Base-by-base conservation (phyloP, 306 rosid genomes). In the Clitoria ternatea region DNA sequence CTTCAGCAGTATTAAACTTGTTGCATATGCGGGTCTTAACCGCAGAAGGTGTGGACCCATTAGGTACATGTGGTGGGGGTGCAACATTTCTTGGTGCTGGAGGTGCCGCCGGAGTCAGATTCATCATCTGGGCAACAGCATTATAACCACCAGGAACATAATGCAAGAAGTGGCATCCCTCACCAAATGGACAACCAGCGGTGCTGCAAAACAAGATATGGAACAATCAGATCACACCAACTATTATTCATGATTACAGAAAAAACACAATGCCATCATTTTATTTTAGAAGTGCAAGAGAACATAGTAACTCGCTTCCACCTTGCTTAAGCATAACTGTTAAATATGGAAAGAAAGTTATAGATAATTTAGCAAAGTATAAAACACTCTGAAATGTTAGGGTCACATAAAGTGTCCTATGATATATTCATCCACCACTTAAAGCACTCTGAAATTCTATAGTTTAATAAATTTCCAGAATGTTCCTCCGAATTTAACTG, bases 111-210 rank as follows among this genome's bases (percentile, higher is more conserved):
- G 97, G 90, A 4, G 88, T 61, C 29, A 91, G 61, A 85, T 89
- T 87, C 97, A 91, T 94, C 96, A 87, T 86, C 33, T 94, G 97
- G 63, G 99, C 90, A 69, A 89, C 96, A 8, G 90, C 86, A 79
- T 91, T 91, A 72, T 91, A 91, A 55, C 99, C 99, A 30, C 99
- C 99, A 35, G 96, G 92, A 61, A 94, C 89, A 66, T 83, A 73
- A 81, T 94, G 99, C 89, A 91, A 80, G 82, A 94, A 94, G 75
- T 94, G 99, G 77, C 99, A 94, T 32, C 90, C 66, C 81, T 94
- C 99, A 18, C 99, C 99, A 77, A 94, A 94, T 10, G 97, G 99
- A 70, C 97, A 94, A 23, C 99, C 99, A 62, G 97, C 73, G 52
- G 96, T 94, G 79, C 99, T 94, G 89, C 81, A 86, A 77, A 29